Evolutionary conservation across 257 asterid genomes (phyloP).

Genomic region (Penstemon newberryi): DNA sequence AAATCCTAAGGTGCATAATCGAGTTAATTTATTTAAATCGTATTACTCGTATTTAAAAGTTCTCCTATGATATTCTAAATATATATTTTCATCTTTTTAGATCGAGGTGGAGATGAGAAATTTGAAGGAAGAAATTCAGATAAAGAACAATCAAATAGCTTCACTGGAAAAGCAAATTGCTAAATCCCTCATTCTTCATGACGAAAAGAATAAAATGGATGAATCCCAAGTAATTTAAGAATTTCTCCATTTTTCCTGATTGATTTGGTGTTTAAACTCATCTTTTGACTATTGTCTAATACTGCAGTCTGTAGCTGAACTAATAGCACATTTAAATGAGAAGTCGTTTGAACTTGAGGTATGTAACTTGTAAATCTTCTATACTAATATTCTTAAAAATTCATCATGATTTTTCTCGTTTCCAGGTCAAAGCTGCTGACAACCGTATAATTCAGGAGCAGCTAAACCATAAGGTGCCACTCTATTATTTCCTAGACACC

Average conservation of each 20-base stretch:
- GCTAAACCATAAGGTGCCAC: constrained; percentile 78
- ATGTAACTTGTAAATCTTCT: constrained; percentile 29
- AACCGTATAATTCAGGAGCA: constrained; percentile 93
- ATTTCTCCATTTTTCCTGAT: constrained; percentile 16
- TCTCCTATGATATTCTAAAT: constrained; percentile 24
- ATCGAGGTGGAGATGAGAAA: constrained; percentile 67
- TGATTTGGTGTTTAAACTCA: constrained; percentile 19
- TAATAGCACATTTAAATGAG: constrained; percentile 80
- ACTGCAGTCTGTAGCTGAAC: constrained; percentile 73
- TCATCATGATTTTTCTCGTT: constrained; percentile 29
- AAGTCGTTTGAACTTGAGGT: constrained; percentile 99
- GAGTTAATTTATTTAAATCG: constrained; percentile 45
- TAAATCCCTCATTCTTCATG: constrained; percentile 51
- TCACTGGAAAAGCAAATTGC: constrained; percentile 71
- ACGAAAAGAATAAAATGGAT: constrained; percentile 54
- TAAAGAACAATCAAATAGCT: constrained; percentile 76
- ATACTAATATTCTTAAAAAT: constrained; percentile 3
- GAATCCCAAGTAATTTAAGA: constrained; percentile 62
- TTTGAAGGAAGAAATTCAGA: constrained; percentile 69
- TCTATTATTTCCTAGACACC: constrained; percentile 26
- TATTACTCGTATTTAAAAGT: constrained; percentile 18
- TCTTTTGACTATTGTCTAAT: constrained; percentile 28
- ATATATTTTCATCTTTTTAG: constrained; percentile 26
- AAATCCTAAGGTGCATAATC: constrained; percentile 63
- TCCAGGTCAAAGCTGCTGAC: constrained; percentile 92